Evolutionary conservation across 345 rosid genomes (phyloP), one percentile per base, ranked within the genome.

Genomic region (Citrus inodora): DNA sequence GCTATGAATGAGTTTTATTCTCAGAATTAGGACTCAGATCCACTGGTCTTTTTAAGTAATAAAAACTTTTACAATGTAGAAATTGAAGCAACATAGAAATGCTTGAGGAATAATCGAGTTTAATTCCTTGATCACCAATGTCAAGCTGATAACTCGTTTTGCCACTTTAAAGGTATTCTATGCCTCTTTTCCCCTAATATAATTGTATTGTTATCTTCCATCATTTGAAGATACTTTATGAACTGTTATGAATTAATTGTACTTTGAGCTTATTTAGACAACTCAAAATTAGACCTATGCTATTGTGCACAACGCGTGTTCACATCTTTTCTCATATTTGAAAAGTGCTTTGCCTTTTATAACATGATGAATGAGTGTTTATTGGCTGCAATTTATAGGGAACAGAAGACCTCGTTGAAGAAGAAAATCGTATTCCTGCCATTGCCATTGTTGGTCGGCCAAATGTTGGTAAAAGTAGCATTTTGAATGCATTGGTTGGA

Each of bases 381-480:
- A 65, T 40, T 78, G 35, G 13, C 46, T 79, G 55, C 78, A 48
- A 30, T 78, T 65, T 73, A 11, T 75, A 94, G 98, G 89, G 76
- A 72, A 68, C 81, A 72, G 91, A 78, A 79, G 78, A 82, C 74
- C 67, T 78, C 9, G 84, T 81, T 64, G 95, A 90, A 72, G 93
- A 87, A 74, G 93, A 84, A 81, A 82, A 87, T 82, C 88, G 91
- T 86, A 82, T 95, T 74, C 98, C 98, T 67, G 89, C 99, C 75
- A 91, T 95, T 82, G 92, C 98, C 72, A 95, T 95, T 80, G 97
- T 95, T 81, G 99, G 99, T 74, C 86, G 96, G 65, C 99, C 99
- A 70, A 93, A 95, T 79, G 99, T 95, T 82, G 99, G 99, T 63
- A 95, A 95, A 85, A 95, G 99, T 82, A 95, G 99, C 88, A 95